Base-by-base conservation (phyloP, 148 eudicot genomes). In the Camellia japonica region DNA sequence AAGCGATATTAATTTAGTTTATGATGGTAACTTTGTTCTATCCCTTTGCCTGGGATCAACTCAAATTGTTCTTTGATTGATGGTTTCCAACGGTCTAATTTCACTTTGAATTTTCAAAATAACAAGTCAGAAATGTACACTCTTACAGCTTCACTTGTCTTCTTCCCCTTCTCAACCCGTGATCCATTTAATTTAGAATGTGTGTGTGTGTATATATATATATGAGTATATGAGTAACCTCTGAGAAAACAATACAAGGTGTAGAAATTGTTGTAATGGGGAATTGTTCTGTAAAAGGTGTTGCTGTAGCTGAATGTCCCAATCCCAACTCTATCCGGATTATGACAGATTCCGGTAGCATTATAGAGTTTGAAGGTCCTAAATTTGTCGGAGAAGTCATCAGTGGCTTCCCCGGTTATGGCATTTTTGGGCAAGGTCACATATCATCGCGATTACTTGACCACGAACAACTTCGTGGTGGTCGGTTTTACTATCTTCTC, bases 261-360 rank as follows among this genome's bases (percentile, higher is more conserved):
- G 60, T 42, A 77, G 41, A 23, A 18, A 78, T 19, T 76, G 49
- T 9, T 15, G 60, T 71, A 78, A 91, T 90, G 93, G 95, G 95
- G 51, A 91, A 91, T 71, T 91, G 95, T 77, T 82, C 95, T 64
- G 75, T 64, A 38, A 91, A 86, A 86, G 80, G 84, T 18, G 58
- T 58, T 49, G 38, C 68, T 46, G 76, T 77, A 73, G 51, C 81
- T n/a, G 46, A 82, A 60, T 60, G 67, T 51, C 72, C 30, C 11
- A 18, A 72, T 51, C 72, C 30, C 11, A 18, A 72, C n/a, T 64
- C 80, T 3, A 75, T 89, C 75, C 84, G 85, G 73, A 64, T 91
- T 11, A 73, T 89, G 85, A 86, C 83, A 23, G 89, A 86, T 75
- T 84, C 88, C 4, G 94, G 92, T 2, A 62, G 76, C 0, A 77